Base-by-base conservation (phyloP, 139 green algal genomes). In the Tetradesmus lagerheimii region DNA sequence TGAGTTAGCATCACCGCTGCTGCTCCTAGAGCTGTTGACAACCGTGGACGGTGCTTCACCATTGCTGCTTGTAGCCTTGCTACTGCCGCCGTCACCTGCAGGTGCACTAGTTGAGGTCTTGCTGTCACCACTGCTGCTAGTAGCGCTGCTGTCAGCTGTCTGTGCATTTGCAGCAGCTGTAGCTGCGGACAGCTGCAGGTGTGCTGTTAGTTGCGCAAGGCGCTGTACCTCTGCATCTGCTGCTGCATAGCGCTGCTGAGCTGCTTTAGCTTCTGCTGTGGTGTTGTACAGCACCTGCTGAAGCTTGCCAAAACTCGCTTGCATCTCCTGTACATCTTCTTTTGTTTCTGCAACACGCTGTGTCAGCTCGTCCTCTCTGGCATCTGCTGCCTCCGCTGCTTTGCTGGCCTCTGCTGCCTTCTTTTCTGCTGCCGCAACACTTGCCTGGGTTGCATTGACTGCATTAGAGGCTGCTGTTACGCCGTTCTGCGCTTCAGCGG, bases 331-430 rank as follows among this genome's bases (percentile, higher is more conserved):
- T 16, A 80, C 25, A 20, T 64, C 39, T 39, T 9, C 39, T 27
- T 87, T 57, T 5, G 57, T 20, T 43, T 47, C 53, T 37, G 38
- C 71, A 8, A 87, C 82, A 15, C 64, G 6, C 8, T 77, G 2
- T 6, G 41, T 9, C 18, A 87, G 4, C 38, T 66, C 35, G 15
- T 87, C 53, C 31, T 71, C 82, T 20, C 77, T 78, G 1, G 18
- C 4, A 62, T 87, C 82, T 57, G 82, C 82, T 53, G 83, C 83
- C 20, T 62, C 38, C 67, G 83, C 83, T 37, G 64, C 83, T 67
- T 50, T 53, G 31, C 35, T 53, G 6, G 29, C 5, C 38, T 57
- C 6, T n/a, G 82, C 82, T 62, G 64, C 82, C 16, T 29, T 66
- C 53, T 87, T 16, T 39, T 64, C 53, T 88, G 83, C 64, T 41